These are phyloP conservation scores for Cladosporium sp. DNA, from an alignment of 2,329 filamentous ascomycete species.

Conservation along the genomic window DNA sequence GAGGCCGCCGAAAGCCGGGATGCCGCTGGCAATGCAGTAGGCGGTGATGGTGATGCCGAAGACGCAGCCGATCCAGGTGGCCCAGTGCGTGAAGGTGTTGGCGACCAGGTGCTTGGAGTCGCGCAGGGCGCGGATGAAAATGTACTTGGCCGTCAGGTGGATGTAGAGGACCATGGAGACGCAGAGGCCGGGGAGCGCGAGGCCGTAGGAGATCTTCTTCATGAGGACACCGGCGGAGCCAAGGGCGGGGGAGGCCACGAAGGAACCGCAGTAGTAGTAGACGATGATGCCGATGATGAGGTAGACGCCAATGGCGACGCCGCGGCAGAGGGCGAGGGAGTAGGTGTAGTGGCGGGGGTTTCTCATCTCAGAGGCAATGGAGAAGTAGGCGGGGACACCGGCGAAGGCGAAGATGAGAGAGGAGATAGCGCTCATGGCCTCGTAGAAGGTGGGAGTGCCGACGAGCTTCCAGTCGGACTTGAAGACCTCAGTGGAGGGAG, in stretches of 20 bases:
- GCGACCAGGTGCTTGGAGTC: conserved; percentile 47
- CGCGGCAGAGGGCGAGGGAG: conserved; percentile 52
- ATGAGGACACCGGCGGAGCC: conserved; percentile 55
- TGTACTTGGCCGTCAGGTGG: conserved; percentile 51
- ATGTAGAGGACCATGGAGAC: conserved; percentile 46
- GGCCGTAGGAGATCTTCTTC: conserved; percentile 59
- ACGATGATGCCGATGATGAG: conserved; percentile 56
- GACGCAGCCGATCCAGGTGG: conserved; percentile 43
- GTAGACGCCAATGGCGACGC: conserved; percentile 54
- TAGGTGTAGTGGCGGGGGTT: conserved; percentile 56
- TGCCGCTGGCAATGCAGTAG: conserved; percentile 38
- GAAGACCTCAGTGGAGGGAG: conserved; percentile 54
- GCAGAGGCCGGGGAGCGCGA: conserved; percentile 52
- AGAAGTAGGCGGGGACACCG: conserved; percentile 56
- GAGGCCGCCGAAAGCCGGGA: conserved; percentile 45
- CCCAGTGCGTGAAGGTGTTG: conserved; percentile 49
- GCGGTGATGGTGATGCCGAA: conserved; percentile 22
- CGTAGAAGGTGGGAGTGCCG: conserved; percentile 54
- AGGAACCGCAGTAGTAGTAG: conserved; percentile 58
- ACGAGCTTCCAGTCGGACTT: conserved; percentile 56
- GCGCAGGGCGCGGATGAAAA: conserved; percentile 55
- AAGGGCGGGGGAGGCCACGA: conserved; percentile 58
- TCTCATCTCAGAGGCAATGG: conserved; percentile 62
- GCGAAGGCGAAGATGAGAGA: conserved; percentile 59
- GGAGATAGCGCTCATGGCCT: conserved; percentile 50